Percentiles rank a stretch among this genome's conserved stretches.
phyloP scores from a whole-genome alignment of 768 basidiomycete genomes.

The Pleurotus ostreatus region DNA sequence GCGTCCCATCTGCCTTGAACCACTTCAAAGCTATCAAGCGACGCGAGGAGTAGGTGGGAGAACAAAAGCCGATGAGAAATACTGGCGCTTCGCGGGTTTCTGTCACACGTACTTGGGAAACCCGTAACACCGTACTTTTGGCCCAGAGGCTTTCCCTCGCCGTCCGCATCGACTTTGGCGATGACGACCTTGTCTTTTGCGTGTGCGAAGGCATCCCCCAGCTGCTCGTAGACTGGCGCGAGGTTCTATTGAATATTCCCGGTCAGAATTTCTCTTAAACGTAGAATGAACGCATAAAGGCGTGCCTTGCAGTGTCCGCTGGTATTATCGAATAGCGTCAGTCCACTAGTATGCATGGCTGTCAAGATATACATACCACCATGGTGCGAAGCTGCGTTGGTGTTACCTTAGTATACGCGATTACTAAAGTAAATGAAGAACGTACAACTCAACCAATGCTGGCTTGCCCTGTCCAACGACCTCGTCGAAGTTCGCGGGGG shows the following conservation, averaged over 20 bases:
- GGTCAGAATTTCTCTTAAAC: background rate
- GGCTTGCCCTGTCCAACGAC: constrained; percentile 77
- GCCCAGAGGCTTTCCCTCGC: constrained; percentile 74
- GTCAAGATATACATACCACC: constrained; percentile 57
- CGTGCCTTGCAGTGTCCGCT: constrained; percentile 87
- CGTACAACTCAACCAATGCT: constrained; percentile 89
- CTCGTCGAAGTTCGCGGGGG: constrained; percentile 68
- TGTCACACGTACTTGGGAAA: constrained; percentile 70
- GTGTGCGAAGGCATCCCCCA: constrained; percentile 81
- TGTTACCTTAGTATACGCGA: constrained; percentile 1
- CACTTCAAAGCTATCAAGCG: constrained; percentile 73
- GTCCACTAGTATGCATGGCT: background rate
- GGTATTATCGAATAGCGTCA: constrained; percentile 1
- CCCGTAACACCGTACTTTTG: constrained; percentile 77
- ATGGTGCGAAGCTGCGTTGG: constrained; percentile 69
- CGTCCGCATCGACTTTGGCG: constrained; percentile 93
- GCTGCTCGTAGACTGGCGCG: constrained; percentile 83
- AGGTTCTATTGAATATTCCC: constrained; percentile 53
- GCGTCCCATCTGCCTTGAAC: constrained; percentile 71
- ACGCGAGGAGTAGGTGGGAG: constrained; percentile 2
- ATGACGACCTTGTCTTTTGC: constrained; percentile 81
- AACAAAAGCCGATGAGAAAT: background rate
- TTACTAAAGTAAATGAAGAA: constrained; percentile 12
- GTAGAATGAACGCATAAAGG: constrained; percentile 1
- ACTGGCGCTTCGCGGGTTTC: background rate